Conservation (phyloP, 192 early-diverging fungal species). For the Phycomyces blakesleeanus region DNA sequence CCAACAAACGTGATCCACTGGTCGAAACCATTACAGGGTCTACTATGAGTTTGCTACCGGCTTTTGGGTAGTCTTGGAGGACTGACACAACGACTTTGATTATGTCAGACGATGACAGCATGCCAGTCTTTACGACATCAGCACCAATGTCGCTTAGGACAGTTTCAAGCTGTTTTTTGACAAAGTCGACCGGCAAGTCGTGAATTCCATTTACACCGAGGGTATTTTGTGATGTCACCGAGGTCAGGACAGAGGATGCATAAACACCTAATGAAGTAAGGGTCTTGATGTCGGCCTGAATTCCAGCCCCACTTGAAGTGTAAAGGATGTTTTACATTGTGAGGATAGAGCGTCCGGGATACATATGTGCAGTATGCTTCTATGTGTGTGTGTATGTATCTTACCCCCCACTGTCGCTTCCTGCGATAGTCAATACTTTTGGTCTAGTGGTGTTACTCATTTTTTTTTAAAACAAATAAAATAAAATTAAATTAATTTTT, state of each 20-base stretch:
- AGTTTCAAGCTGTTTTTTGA: constrained; percentile 61
- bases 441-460: not conserved
- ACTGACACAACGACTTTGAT: constrained; percentile 54
- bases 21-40: constrained; percentile 91
- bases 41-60: constrained; percentile 52
- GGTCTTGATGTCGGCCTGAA: constrained; percentile 91
- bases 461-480: no score
- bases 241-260: constrained; percentile 72
- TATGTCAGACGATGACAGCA: constrained; percentile 64
- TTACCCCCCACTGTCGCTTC: constrained; percentile 65
- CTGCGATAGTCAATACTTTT: constrained; percentile 57
- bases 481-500: no score
- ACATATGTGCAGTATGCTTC: no score
- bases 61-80: constrained; percentile 37
- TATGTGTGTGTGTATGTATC: constrained; percentile 1
- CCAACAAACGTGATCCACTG: constrained; percentile 60
- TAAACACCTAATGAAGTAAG: constrained; percentile 69
- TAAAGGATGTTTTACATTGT: not conserved
- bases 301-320: constrained; percentile 56
- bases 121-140: constrained; percentile 76
- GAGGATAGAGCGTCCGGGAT: not conserved
- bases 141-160: constrained; percentile 77
- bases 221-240: constrained; percentile 86
- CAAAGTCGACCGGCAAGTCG: constrained; percentile 56
- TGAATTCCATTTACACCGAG: constrained; percentile 69